Percentiles rank a stretch among this genome's conserved stretches.
phyloP scores from a whole-genome alignment of 2,329 filamentous ascomycete genomes.

The Monosporascus sp. region DNA sequence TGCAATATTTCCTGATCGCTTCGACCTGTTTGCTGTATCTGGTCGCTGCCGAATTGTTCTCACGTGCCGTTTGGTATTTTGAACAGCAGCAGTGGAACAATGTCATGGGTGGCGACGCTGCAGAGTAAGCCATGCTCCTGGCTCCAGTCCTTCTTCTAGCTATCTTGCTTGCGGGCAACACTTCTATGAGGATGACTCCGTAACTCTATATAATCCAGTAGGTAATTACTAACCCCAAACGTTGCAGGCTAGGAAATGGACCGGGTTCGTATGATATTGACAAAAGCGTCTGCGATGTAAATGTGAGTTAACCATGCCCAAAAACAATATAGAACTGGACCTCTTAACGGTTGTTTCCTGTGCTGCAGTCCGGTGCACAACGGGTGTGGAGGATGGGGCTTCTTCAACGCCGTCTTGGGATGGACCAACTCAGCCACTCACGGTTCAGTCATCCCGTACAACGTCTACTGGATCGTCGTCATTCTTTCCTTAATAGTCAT shows the following conservation, averaged over 20 bases:
- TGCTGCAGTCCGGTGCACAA: constrained; percentile 72
- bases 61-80: constrained; percentile 68
- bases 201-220: neutral
- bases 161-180: no score
- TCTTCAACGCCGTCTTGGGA: constrained; percentile 80
- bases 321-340: constrained; percentile 4
- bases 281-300: constrained; percentile 76
- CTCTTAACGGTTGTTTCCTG: constrained; percentile 31
- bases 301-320: constrained; percentile 43
- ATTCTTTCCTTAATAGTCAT: constrained; percentile 60
- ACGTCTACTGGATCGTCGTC: constrained; percentile 75
- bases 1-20: constrained; percentile 74
- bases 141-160: no score
- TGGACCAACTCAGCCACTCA: constrained; percentile 89
- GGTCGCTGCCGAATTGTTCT: constrained; percentile 77
- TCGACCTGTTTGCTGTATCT: constrained; percentile 85
- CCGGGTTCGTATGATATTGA: constrained; percentile 77
- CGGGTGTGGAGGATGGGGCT: constrained; percentile 74
- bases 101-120: constrained; percentile 52
- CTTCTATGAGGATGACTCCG: neutral
- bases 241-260: no score
- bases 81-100: constrained; percentile 66
- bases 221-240: constrained; percentile 32
- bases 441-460: constrained; percentile 81
- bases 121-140: constrained; percentile 21